Evolutionary conservation across 164 flowering plant genomes (phyloP).

Genomic region (Vitis riparia): DNA sequence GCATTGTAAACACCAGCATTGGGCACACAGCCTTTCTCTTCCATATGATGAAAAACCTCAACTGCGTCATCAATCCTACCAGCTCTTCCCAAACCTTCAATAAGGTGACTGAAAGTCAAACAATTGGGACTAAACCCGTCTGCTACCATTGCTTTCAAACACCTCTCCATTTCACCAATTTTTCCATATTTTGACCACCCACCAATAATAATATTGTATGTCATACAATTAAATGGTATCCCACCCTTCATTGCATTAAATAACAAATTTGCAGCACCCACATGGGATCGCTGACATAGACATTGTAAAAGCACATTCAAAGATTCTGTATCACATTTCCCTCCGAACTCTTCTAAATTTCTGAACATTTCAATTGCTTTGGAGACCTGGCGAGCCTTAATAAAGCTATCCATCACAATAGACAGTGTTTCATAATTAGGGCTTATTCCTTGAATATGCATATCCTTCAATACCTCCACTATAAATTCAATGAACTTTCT

Average conservation of each 20-base stretch:
- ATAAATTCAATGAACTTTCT: constrained; percentile 56
- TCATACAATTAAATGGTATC: constrained; percentile 35
- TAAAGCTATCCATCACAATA: constrained; percentile 61
- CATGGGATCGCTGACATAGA: constrained; percentile 58
- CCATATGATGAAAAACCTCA: constrained; percentile 54
- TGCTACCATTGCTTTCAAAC: constrained; percentile 51
- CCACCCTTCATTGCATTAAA: constrained; percentile 54
- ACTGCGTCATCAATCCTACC: constrained; percentile 64
- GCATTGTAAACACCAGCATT: constrained; percentile 65
- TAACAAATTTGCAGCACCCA: constrained; percentile 56
- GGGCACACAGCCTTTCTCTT: constrained; percentile 41
- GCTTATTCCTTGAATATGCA: constrained; percentile 37
- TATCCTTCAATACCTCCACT: constrained; percentile 41
- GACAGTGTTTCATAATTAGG: constrained; percentile 46
- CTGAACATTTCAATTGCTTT: constrained; percentile 58
- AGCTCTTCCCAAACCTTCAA: constrained; percentile 83
- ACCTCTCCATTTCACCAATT: constrained; percentile 54
- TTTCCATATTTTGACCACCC: constrained; percentile 79
- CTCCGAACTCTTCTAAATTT: constrained; percentile 52
- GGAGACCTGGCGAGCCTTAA: constrained; percentile 50
- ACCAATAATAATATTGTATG: constrained; percentile 61
- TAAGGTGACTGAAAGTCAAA: constrained; percentile 44
- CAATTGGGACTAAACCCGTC: constrained; percentile 67
- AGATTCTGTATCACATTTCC: constrained; percentile 41
- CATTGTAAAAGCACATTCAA: constrained; percentile 63